Evolutionary conservation across 495 filamentous ascomycete species (phyloP), one percentile per base, ranked within the genome.

Genomic region (Melanomma pulvis-pyrius): DNA sequence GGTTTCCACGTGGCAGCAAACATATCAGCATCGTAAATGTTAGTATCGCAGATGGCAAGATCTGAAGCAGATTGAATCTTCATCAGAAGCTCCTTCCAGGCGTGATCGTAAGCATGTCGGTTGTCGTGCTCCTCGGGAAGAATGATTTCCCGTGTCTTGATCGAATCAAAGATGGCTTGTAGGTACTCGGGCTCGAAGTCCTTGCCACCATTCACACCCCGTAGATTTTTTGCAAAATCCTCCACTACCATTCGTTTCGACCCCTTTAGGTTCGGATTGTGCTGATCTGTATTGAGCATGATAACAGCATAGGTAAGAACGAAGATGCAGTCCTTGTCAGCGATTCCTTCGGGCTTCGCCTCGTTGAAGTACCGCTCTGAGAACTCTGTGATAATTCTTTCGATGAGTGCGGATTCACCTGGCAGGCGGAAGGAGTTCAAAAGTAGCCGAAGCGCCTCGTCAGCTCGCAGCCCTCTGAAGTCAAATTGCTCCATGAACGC

Each of bases 81-180:
- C 64, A 94, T 75, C 48, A 97, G 79, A 15, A 99, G 81, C 75
- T 98, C 94, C 73, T 90, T 92, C 94, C 94, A 99, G 1, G 93
- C 92, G 76, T 96, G 93, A 73, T 98, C 94, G 70, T 97, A 99
- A 1, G 92, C 92, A 75, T 96, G 88, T 74, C 90, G 88, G 74
- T 96, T 97, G 71, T 98, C 92, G 75, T 98, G 94, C 75, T 99
- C 94, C 61, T 97, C 93, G 0, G 94, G 94, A 21, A 99, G 80
- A 60, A 99, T 97, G 59, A 99, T 99, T 77, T 99, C 94, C 56
- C 92, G 88, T 1, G 86, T 85, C 74, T 89, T 92, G 78, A 99
- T 98, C 9, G 91, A 90, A 67, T 97, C 88, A 72, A 88, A 99
- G 55, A 97, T 96, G 1, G 85, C 83, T 69, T 96, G 86, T 1